Evolutionary conservation across 768 basidiomycete genomes (phyloP).

Genomic region (Pleurotus platypus): DNA sequence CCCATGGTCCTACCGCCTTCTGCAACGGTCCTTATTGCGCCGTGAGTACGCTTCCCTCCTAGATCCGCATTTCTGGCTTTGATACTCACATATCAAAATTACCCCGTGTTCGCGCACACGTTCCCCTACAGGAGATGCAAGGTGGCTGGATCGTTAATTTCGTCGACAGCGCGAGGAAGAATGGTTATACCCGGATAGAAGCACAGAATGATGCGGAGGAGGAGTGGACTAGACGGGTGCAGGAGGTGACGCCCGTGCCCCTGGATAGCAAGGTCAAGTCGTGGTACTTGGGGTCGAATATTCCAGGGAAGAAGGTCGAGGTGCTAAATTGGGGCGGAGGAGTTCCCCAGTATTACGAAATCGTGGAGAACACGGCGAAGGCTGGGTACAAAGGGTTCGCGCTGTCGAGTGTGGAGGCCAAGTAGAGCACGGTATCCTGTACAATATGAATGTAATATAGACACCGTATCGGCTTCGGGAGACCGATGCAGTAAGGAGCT

Average conservation of each 20-base stretch:
- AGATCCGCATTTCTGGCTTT: neutral
- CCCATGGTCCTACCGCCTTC: slow-evolving; percentile 13
- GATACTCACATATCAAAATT: neutral
- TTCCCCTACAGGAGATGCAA: slow-evolving; percentile 14
- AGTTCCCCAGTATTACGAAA: slow-evolving; percentile 6
- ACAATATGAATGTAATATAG: no score
- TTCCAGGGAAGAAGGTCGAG: slow-evolving; percentile 14
- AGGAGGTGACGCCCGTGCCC: neutral
- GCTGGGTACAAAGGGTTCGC: slow-evolving; percentile 15
- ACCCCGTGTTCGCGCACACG: neutral
- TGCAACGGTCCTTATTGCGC: slow-evolving; percentile 12
- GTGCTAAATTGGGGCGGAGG: slow-evolving; percentile 13
- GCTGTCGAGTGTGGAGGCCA: neutral
- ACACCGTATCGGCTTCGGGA: no score
- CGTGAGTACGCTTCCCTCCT: slow-evolving; percentile 4
- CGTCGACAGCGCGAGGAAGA: slow-evolving; percentile 8
- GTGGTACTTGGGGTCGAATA: slow-evolving; percentile 14
- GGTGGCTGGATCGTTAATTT: slow-evolving; percentile 14
- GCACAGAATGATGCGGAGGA: slow-evolving; percentile 11
- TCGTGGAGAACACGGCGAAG: slow-evolving; percentile 8
- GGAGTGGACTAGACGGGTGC: slow-evolving; percentile 7
- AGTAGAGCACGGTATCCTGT: no score
- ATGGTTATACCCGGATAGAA: slow-evolving; percentile 12
- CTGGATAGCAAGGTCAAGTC: slow-evolving; percentile 7
- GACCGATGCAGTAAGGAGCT: no score